phyloP scores from a whole-genome alignment of 306 rosid genomes.

The Senna tora region DNA sequence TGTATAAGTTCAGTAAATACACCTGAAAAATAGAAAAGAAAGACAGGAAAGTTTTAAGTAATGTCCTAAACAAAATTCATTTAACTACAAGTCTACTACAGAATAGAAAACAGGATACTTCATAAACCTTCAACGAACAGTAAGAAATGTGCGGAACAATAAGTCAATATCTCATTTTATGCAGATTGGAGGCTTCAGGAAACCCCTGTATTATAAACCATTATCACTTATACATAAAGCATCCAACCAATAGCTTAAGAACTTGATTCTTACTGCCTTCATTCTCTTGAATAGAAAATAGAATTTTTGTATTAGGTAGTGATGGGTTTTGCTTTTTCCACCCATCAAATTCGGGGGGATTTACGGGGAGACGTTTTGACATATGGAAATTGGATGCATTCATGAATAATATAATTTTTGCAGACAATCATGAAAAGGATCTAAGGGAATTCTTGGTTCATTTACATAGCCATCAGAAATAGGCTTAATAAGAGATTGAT shows the following conservation, averaged over 20 bases:
- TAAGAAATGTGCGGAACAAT: not conserved
- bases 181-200: not conserved
- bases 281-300: not conserved
- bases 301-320: not conserved
- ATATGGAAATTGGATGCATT: not conserved
- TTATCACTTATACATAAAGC: not conserved
- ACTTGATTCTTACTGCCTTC: not conserved
- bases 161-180: constrained; percentile 1
- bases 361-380: not conserved
- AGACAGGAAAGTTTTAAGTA: constrained; percentile 36
- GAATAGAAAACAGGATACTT: constrained; percentile 3
- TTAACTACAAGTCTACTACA: not conserved
- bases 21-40: constrained; percentile 54
- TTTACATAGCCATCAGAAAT: not conserved
- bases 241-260: not conserved
- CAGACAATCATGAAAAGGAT: not conserved
- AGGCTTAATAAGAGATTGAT: not conserved
- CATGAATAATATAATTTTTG: not conserved
- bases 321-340: not conserved
- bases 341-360: not conserved
- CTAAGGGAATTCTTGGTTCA: not conserved
- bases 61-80: constrained; percentile 15
- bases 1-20: constrained; percentile 97
- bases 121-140: not conserved
- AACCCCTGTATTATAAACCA: not conserved